Conservation (phyloP, 192 early-diverging fungal species). For the Backusella tuberculispora region DNA sequence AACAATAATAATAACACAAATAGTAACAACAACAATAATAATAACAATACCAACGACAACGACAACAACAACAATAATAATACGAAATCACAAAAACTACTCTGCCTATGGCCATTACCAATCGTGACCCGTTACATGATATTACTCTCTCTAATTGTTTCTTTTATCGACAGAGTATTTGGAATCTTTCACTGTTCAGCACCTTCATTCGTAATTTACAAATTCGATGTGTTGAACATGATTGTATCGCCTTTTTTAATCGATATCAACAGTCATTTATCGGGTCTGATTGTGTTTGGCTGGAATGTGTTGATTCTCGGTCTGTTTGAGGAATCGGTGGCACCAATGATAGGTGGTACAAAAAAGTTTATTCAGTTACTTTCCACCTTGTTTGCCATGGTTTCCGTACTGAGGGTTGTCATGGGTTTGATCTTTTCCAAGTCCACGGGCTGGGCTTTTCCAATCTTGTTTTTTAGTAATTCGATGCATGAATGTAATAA, state of each 20-base stretch:
- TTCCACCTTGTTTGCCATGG: conserved; percentile 30
- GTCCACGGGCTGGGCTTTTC: conserved; percentile 50
- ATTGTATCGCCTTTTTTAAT: conserved; percentile 41
- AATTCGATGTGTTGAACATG: conserved; percentile 40
- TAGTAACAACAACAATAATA: not conserved
- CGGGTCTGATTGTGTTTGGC: conserved; percentile 30
- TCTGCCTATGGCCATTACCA: conserved; percentile 41
- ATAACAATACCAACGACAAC: not conserved
- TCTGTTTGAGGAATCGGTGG: conserved; percentile 56
- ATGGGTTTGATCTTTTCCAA: conserved; percentile 55
- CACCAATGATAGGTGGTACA: conserved; percentile 46
- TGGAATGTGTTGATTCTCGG: conserved; percentile 53
- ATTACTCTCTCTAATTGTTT: conserved; percentile 27
- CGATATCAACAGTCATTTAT: conserved; percentile 1
- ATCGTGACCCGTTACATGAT: conserved; percentile 38
- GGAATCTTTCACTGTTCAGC: conserved; percentile 22
- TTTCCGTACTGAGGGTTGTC: conserved; percentile 34
- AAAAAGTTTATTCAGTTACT: conserved; percentile 43
- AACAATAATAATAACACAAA: not conserved
- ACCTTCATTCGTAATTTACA: conserved; percentile 28
- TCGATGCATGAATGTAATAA: conserved; percentile 55
- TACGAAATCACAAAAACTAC: conserved; percentile 37
- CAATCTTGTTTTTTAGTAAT: conserved; percentile 54
- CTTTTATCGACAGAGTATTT: conserved; percentile 11
- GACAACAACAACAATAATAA: conserved; percentile 3